Conservation (phyloP, 2,329 filamentous ascomycete genomes). For the Eutypella sp. region DNA sequence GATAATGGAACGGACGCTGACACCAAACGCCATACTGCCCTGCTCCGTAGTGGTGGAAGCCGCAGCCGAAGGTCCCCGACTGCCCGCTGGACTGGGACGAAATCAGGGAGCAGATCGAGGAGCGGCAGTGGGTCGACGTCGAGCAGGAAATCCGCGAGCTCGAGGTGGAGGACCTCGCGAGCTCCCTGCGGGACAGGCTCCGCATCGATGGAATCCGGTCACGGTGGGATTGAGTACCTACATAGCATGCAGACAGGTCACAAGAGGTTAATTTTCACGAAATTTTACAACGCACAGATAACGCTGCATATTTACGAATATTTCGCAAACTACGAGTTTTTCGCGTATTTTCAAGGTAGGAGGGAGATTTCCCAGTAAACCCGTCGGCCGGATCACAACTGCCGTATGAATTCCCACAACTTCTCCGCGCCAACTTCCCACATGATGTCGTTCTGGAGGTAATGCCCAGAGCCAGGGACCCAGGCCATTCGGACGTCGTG, state of each 20-base stretch:
- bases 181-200: slow-evolving; percentile 8
- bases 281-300: background rate
- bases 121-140: slow-evolving; percentile 19
- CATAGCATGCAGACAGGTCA: too few relatives aligned
- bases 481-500: slow-evolving; percentile 36
- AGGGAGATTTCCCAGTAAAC: too few relatives aligned
- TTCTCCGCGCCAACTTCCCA: slow-evolving; percentile 43
- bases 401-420: slow-evolving; percentile 36
- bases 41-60: slow-evolving; percentile 6
- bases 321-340: too few relatives aligned
- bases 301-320: too few relatives aligned
- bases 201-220: slow-evolving; percentile 6
- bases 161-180: slow-evolving; percentile 9
- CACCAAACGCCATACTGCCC: too few relatives aligned
- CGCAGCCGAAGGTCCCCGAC: background rate
- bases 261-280: background rate
- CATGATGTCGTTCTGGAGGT: slow-evolving; percentile 47
- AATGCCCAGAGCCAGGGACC: slow-evolving; percentile 43
- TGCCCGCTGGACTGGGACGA: slow-evolving; percentile 16
- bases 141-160: slow-evolving; percentile 5
- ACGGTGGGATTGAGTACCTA: background rate
- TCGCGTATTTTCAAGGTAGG: too few relatives aligned
- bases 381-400: slow-evolving; percentile 20
- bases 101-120: slow-evolving; percentile 7
- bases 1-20: too few relatives aligned